Evolutionary conservation across 2,329 filamentous ascomycete species (phyloP).

Genomic region (Colletotrichum eleusines): DNA sequence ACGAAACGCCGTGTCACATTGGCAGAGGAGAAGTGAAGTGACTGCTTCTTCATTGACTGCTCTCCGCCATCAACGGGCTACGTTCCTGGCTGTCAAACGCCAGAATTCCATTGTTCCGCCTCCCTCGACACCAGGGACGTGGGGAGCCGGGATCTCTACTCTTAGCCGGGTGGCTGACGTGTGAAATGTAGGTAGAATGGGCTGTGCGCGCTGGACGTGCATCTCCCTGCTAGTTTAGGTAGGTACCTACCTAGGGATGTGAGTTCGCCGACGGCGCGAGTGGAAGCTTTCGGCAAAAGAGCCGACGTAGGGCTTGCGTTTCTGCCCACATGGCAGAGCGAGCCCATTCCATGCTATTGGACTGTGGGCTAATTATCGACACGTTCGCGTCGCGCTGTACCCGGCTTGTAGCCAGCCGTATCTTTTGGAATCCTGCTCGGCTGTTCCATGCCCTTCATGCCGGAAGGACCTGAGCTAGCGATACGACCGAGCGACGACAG

Average conservation of each 20-base stretch:
- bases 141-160: background rate
- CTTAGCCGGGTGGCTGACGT: background rate
- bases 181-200: constrained; percentile 3
- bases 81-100: constrained; percentile 10
- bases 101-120: constrained; percentile 5
- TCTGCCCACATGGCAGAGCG: constrained; percentile 33
- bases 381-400: constrained; percentile 25
- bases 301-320: constrained; percentile 8
- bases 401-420: constrained; percentile 12
- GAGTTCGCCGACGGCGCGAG: constrained; percentile 1
- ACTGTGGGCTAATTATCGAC: constrained; percentile 25
- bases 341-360: constrained; percentile 11
- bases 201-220: background rate
- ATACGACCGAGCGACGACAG: constrained; percentile 10
- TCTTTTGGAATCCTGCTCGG: constrained; percentile 18
- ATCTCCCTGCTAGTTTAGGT: too few relatives aligned
- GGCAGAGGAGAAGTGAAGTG: background rate
- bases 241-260: too few relatives aligned
- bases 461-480: constrained; percentile 7
- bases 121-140: constrained; percentile 1
- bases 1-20: constrained; percentile 12
- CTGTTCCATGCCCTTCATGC: constrained; percentile 12
- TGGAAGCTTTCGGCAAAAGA: constrained; percentile 22
- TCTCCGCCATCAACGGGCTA: constrained; percentile 3
- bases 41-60: background rate